These are phyloP conservation scores for Vigna radiata DNA, from an alignment of 306 rosid species.

Conservation along the genomic window DNA sequence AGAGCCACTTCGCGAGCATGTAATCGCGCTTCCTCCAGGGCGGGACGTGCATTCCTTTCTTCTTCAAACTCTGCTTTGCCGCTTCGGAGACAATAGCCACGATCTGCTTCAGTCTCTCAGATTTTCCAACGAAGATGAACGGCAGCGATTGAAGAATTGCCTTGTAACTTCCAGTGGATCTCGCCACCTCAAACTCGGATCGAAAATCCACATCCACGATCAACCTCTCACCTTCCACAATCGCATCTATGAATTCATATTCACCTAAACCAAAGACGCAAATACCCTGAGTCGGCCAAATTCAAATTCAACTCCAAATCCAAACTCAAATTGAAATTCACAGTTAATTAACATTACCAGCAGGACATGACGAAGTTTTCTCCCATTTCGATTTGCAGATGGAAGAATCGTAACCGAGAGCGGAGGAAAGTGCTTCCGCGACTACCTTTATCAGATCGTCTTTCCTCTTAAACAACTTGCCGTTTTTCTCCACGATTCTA, in stretches of 20 bases:
- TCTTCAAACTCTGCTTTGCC: slow-evolving; percentile 84
- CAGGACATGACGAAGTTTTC: slow-evolving; percentile 74
- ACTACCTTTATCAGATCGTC: slow-evolving; percentile 78
- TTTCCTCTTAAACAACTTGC: slow-evolving; percentile 63
- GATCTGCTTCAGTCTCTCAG: slow-evolving; percentile 78
- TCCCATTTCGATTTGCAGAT: slow-evolving; percentile 96
- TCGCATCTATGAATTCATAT: slow-evolving; percentile 85
- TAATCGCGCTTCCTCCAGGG: slow-evolving; percentile 97
- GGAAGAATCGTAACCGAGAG: slow-evolving; percentile 78
- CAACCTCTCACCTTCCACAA: slow-evolving; percentile 71
- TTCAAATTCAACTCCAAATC: neutral
- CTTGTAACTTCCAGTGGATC: slow-evolving; percentile 81
- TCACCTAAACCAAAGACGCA: slow-evolving; percentile 61
- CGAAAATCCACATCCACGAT: slow-evolving; percentile 84
- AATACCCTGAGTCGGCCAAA: neutral
- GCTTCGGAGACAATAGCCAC: slow-evolving; percentile 83
- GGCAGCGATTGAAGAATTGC: slow-evolving; percentile 86
- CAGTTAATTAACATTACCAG: slow-evolving; percentile 57
- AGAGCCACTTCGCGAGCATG: slow-evolving; percentile 94
- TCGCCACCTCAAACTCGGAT: slow-evolving; percentile 93
- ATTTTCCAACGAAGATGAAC: slow-evolving; percentile 77
- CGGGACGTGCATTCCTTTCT: slow-evolving; percentile 96
- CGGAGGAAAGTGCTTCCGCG: slow-evolving; percentile 62
- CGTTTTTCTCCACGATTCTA: slow-evolving; percentile 77
- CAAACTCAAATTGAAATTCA: neutral